Conservation (phyloP, 371 early-diverging fungal species). For the Chytridium lagenaria region DNA sequence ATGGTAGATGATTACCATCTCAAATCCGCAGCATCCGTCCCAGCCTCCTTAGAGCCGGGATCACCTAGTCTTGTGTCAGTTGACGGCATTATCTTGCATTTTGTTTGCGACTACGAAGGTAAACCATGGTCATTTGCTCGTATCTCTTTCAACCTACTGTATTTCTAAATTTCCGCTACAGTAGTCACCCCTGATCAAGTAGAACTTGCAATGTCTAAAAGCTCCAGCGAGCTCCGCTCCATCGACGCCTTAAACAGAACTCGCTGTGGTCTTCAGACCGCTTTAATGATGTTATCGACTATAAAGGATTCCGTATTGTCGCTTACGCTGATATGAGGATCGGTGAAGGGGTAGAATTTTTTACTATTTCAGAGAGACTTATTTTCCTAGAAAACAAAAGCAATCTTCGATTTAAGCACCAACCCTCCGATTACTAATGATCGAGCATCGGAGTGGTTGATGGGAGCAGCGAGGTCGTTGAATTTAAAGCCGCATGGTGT, state of each 20-base stretch:
- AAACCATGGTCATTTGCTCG: not conserved
- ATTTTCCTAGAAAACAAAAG: slow-evolving; percentile 19
- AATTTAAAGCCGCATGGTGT: slow-evolving; percentile 55
- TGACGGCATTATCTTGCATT: slow-evolving; percentile 54
- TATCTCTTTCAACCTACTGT: not conserved
- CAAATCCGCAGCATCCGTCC: not conserved
- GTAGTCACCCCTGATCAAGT: slow-evolving; percentile 32
- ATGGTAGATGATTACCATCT: slow-evolving; percentile 60
- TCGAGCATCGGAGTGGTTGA: slow-evolving; percentile 28
- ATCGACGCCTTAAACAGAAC: slow-evolving; percentile 44
- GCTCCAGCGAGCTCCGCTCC: slow-evolving; percentile 51
- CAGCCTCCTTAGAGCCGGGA: slow-evolving; percentile 19
- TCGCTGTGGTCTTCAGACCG: slow-evolving; percentile 42
- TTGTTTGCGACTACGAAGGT: slow-evolving; percentile 59
- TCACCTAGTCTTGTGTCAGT: slow-evolving; percentile 13
- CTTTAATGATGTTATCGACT: slow-evolving; percentile 59
- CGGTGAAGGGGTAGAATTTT: slow-evolving; percentile 31
- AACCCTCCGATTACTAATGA: slow-evolving; percentile 41
- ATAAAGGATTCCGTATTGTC: slow-evolving; percentile 62
- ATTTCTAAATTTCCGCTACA: not conserved
- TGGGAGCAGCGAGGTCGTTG: slow-evolving; percentile 31
- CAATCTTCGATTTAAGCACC: slow-evolving; percentile 40
- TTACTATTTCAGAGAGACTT: not conserved
- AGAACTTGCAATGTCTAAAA: slow-evolving; percentile 31
- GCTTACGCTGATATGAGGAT: slow-evolving; percentile 55